Evolutionary conservation across 345 rosid genomes (phyloP).

Genomic region (Carallia pectinifolia): DNA sequence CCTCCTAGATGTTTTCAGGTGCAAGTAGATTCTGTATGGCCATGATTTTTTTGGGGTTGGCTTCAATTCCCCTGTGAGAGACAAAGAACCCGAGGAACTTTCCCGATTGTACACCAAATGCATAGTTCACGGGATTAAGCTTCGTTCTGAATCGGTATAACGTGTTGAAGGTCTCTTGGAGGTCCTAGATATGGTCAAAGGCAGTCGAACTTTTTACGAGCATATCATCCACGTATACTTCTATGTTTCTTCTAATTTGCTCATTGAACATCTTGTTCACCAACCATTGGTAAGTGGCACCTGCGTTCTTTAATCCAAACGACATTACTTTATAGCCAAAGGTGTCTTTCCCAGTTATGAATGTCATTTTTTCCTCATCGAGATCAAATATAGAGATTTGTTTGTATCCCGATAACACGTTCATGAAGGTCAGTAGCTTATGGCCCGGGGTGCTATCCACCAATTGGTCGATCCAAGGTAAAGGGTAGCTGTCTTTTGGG

Average conservation of each 20-base stretch:
- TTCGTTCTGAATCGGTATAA: background rate
- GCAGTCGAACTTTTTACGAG: background rate
- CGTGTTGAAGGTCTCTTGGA: background rate
- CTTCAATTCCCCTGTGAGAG: background rate
- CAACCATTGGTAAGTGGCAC: background rate
- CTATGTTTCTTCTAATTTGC: background rate
- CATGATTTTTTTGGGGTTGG: background rate
- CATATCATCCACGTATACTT: background rate
- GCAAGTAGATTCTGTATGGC: background rate
- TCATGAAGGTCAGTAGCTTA: background rate
- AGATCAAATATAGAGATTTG: background rate
- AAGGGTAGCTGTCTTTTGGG: background rate
- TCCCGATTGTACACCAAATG: background rate
- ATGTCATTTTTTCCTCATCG: background rate
- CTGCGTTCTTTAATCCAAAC: fast-evolving
- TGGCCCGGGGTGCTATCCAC: background rate
- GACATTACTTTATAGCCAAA: background rate
- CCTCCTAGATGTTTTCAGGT: background rate
- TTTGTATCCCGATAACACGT: background rate
- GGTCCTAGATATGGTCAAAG: background rate
- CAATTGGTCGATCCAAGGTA: background rate
- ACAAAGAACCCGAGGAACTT: background rate
- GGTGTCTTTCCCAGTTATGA: background rate
- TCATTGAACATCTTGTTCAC: background rate
- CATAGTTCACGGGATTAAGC: background rate